These are phyloP conservation scores for Ceratocystiopsis minuta DNA, from an alignment of 2,329 filamentous ascomycete species.

Conservation along the genomic window DNA sequence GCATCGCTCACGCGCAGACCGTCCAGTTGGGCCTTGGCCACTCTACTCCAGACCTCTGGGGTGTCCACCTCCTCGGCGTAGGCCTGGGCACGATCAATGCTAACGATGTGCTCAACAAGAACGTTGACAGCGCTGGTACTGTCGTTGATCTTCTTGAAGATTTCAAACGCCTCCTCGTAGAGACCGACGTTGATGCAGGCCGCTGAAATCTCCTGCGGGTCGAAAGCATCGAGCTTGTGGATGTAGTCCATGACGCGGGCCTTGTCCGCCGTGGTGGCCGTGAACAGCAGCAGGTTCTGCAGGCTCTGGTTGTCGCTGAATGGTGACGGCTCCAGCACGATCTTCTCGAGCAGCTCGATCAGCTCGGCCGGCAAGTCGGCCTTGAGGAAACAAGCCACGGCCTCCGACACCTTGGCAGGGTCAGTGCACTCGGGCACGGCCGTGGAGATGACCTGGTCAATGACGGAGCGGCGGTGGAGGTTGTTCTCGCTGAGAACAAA, in stretches of 20 bases:
- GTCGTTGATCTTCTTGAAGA: constrained; percentile 94
- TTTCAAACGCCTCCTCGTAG: constrained; percentile 92
- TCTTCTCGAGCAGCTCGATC: constrained; percentile 96
- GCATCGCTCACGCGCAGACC: constrained; percentile 82
- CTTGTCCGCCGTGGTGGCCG: constrained; percentile 92
- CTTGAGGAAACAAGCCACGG: constrained; percentile 81
- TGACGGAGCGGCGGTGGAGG: constrained; percentile 76
- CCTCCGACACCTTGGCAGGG: constrained; percentile 84
- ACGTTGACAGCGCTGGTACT: constrained; percentile 77
- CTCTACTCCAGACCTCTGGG: constrained; percentile 94
- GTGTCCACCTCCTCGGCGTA: constrained; percentile 90
- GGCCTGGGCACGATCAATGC: constrained; percentile 89
- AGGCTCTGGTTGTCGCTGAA: constrained; percentile 96
- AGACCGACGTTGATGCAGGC: constrained; percentile 91
- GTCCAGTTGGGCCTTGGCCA: constrained; percentile 94
- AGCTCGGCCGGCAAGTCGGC: constrained; percentile 84
- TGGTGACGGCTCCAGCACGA: constrained; percentile 94
- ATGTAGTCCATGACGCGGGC: constrained; percentile 91
- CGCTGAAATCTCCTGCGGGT: constrained; percentile 77
- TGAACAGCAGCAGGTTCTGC: constrained; percentile 91
- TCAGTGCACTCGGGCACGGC: constrained; percentile 87
- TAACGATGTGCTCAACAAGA: constrained; percentile 88
- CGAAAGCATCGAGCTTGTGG: constrained; percentile 74
- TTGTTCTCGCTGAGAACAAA: constrained; percentile 96
- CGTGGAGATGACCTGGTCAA: constrained; percentile 91